Base-by-base conservation (phyloP, 371 early-diverging fungal genomes). In the Mucor circinelloides region DNA sequence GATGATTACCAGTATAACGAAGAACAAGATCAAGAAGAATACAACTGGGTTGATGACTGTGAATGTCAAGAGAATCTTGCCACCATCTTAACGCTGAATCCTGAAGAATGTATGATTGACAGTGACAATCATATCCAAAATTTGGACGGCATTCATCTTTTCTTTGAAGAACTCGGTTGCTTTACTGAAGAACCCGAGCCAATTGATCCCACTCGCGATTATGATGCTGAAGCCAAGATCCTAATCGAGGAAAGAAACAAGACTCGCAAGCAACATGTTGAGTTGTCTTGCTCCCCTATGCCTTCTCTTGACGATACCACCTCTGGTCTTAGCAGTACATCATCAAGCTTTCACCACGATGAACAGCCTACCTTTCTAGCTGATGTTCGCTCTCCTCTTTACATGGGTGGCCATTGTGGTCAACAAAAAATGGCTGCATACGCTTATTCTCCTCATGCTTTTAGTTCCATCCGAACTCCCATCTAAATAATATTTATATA, bases 21-120 rank as follows among this genome's bases (percentile, higher is more conserved):
- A 17, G 25, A 63, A 9, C 23, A 25, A 28, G 23, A 44, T 23
- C 17, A 30, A 31, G 57, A 61, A 56, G 34, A 67, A 46, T 64
- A 50, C 32, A 52, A 34, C 34, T 75, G 75, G 75, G 44, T 75
- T 5, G 75, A 75, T 30, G 75, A 75, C 31, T 61, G 67, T 56
- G 72, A 75, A 66, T 72, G 72, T 58, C 75, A 75, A 72, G 75
- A 75, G 27, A 75, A 75, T 27, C 63, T 75, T n/a, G 64, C 72
- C 13, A 68, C 72, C 4, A 75, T 75, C 12, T 40, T 75, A 15
- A 55, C 72, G 4, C 36, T 75, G 10, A 72, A 54, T 55, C 75
- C 75, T 12, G 75, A 75, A 54, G 72, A 67, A 57, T 72, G 69
- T 23, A 62, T 60, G 17, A 44, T 69, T 3, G 75, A 75, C 36